Conservation (phyloP, 179 eudicot species). For the Carnegiea gigantea region DNA sequence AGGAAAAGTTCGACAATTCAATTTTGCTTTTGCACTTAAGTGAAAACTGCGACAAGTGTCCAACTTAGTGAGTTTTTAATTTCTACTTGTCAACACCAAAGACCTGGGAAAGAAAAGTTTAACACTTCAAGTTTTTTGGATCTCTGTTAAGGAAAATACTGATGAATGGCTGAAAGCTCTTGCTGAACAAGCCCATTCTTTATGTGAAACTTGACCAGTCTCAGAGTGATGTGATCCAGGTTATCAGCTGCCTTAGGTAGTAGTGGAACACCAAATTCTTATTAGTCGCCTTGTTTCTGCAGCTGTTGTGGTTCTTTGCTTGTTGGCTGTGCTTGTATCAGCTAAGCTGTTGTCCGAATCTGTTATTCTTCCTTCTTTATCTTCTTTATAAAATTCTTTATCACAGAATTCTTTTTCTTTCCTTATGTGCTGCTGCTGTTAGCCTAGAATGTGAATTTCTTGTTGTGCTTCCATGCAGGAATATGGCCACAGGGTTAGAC, state of each 20-base stretch:
- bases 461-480: conserved; percentile 50
- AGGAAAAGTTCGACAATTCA: no score
- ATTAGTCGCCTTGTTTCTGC: neutral
- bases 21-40: no score
- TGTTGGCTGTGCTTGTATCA: neutral
- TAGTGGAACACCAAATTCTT: neutral
- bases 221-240: neutral
- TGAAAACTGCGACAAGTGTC: neutral
- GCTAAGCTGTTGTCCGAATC: neutral
- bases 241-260: neutral
- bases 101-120: neutral
- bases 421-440: neutral
- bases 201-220: neutral
- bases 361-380: neutral
- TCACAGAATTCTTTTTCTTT: neutral
- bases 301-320: neutral
- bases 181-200: neutral
- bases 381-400: neutral
- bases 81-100: neutral
- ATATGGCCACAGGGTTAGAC: conserved; percentile 83
- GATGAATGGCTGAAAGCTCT: neutral
- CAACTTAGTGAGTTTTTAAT: neutral
- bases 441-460: neutral
- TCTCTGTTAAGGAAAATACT: neutral
- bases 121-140: neutral